phyloP scores from a whole-genome alignment of 805 yeast species.

The Nakazawaea molendinolei region DNA sequence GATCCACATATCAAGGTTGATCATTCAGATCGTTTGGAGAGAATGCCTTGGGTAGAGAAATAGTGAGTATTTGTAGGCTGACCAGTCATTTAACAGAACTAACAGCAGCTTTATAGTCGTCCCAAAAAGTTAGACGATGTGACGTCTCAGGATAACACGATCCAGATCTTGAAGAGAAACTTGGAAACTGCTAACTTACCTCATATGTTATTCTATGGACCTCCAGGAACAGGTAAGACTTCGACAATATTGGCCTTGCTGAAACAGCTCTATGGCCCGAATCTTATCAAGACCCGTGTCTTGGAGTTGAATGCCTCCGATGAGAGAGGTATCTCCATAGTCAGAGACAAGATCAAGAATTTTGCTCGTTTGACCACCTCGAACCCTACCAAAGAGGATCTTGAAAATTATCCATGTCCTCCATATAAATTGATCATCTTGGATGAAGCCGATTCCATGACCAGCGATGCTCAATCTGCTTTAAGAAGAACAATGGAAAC shows the following conservation, averaged over 20 bases:
- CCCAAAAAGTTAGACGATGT: conserved; percentile 85
- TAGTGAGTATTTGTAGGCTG: conserved; percentile 34
- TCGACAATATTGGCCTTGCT: conserved; percentile 83
- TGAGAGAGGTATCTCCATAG: conserved; percentile 85
- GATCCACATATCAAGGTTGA: not conserved
- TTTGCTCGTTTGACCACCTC: conserved; percentile 84
- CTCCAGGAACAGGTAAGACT: conserved; percentile 92
- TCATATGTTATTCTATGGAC: conserved; percentile 88
- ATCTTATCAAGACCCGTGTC: conserved; percentile 60
- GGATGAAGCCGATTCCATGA: conserved; percentile 98
- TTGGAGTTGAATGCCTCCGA: conserved; percentile 85
- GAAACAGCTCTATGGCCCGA: conserved; percentile 72
- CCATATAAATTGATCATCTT: conserved; percentile 89
- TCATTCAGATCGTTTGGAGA: conserved; percentile 35
- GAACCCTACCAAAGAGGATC: conserved; percentile 65
- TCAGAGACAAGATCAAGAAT: conserved; percentile 76
- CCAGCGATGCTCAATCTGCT: conserved; percentile 94
- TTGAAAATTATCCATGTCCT: conserved; percentile 83
- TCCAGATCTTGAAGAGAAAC: conserved; percentile 73
- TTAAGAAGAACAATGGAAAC: conserved; percentile 91
- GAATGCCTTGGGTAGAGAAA: conserved; percentile 91
- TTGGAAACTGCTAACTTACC: conserved; percentile 79
- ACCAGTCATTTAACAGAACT: not conserved
- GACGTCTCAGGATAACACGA: conserved; percentile 87
- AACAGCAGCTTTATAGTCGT: conserved; percentile 37